These are phyloP conservation scores for Pythium dissotocum DNA, from an alignment of 352 stramenopile genomes.

Conservation along the genomic window DNA sequence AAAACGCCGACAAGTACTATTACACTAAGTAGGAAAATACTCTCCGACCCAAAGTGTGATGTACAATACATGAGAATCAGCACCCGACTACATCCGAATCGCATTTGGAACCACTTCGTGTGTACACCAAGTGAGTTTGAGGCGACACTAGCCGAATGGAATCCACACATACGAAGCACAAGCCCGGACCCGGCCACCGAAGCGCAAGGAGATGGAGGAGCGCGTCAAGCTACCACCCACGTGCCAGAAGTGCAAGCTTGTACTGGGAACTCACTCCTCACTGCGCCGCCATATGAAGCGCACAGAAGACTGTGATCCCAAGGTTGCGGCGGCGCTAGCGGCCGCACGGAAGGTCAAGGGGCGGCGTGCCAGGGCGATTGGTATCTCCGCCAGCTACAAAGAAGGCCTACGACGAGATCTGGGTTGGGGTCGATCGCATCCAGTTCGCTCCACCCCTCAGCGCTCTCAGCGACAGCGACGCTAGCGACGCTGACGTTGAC, in stretches of 20 bases:
- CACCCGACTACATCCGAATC: not conserved
- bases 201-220: not conserved
- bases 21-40: not conserved
- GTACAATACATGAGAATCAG: too few species aligned
- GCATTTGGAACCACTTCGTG: not conserved
- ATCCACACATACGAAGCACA: not conserved
- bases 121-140: too few species aligned
- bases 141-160: not conserved
- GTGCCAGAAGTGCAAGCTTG: not conserved
- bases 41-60: not conserved
- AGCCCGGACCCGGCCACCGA: not conserved
- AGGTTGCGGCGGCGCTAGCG: too few species aligned
- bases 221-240: not conserved
- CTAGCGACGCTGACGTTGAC: too few species aligned
- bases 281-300: too few species aligned
- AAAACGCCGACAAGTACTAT: not conserved
- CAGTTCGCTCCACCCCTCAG: too few species aligned
- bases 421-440: too few species aligned
- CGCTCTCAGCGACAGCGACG: too few species aligned
- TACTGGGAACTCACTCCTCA: too few species aligned
- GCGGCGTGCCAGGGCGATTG: not conserved
- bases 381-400: not conserved
- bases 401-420: too few species aligned
- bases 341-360: not conserved
- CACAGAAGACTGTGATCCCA: not conserved